phyloP scores from a whole-genome alignment of 139 green algal species.

The Trebouxia sp. region DNA sequence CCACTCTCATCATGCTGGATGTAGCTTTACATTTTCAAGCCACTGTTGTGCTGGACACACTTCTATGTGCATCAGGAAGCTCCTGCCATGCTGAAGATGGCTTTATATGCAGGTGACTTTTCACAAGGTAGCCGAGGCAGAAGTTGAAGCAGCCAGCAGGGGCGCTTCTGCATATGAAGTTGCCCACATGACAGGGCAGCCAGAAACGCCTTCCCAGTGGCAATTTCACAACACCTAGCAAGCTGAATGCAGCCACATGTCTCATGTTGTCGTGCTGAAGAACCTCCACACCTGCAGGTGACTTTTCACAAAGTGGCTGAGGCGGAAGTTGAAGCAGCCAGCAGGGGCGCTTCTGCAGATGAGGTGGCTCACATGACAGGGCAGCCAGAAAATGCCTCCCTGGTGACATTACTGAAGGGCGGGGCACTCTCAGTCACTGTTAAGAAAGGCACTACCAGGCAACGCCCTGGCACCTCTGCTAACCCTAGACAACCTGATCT shows the following conservation, averaged over 20 bases:
- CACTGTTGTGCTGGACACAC: too few relatives aligned
- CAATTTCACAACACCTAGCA: too few relatives aligned
- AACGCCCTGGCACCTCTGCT: neutral
- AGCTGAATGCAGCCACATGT: too few relatives aligned
- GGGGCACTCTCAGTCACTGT: neutral
- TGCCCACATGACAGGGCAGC: neutral
- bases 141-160: conserved; percentile 24
- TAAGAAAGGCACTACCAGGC: conserved; percentile 25
- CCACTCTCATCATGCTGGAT: too few relatives aligned
- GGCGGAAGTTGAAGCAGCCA: conserved; percentile 21
- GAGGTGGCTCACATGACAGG: conserved; percentile 8
- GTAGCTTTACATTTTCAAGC: too few relatives aligned
- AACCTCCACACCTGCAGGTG: neutral
- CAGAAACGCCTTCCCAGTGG: neutral
- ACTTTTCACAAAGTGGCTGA: conserved; percentile 18
- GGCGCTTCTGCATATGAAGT: conserved; percentile 1
- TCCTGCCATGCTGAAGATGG: too few relatives aligned
- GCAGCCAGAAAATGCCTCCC: neutral
- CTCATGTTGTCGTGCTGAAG: too few relatives aligned
- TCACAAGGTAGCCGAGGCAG: conserved; percentile 16
- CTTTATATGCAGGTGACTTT: neutral
- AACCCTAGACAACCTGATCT: neutral
- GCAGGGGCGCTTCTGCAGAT: conserved; percentile 3
- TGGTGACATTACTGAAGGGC: conserved; percentile 10
- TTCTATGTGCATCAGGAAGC: too few relatives aligned